These are phyloP conservation scores for Phalaenopsis aphrodite DNA, from an alignment of 106 monocot species.

Conservation along the genomic window DNA sequence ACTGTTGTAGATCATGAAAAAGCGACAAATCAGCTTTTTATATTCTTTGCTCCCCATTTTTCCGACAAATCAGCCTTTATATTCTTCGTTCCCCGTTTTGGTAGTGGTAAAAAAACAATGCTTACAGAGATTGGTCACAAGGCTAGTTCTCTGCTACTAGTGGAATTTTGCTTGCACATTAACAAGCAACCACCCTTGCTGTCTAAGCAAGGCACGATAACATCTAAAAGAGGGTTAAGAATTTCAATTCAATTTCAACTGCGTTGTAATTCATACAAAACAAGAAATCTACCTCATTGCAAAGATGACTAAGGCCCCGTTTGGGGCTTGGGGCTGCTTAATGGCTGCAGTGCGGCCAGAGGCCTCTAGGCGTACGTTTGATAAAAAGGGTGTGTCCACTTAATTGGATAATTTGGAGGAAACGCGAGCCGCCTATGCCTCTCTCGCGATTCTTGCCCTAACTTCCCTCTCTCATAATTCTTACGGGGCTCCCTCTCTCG, in stretches of 20 bases:
- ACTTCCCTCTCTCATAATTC: too few species aligned
- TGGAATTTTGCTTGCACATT: neutral
- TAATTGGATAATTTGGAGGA: too few species aligned
- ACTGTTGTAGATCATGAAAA: neutral
- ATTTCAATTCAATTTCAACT: neutral
- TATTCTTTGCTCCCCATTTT: neutral
- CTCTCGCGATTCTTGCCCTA: too few species aligned
- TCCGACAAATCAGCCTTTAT: neutral
- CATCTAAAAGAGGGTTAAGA: neutral
- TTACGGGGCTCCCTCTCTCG: too few species aligned
- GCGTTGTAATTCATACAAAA: neutral
- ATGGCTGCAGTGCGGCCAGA: too few species aligned
- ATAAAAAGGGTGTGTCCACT: too few species aligned
- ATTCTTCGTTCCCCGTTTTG: neutral
- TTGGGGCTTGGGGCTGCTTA: too few species aligned
- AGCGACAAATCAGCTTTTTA: neutral
- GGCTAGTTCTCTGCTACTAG: neutral
- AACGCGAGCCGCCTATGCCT: too few species aligned
- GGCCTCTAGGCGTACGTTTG: too few species aligned
- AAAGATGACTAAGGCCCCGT: neutral
- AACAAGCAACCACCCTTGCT: neutral
- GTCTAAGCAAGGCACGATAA: neutral
- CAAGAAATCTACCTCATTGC: neutral
- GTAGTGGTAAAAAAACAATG: neutral
- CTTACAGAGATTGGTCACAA: neutral